A percentile compares a stretch with the other conserved stretches of the same genome.
Conservation (phyloP, 805 yeast species). For the Starmera caribaea region DNA sequence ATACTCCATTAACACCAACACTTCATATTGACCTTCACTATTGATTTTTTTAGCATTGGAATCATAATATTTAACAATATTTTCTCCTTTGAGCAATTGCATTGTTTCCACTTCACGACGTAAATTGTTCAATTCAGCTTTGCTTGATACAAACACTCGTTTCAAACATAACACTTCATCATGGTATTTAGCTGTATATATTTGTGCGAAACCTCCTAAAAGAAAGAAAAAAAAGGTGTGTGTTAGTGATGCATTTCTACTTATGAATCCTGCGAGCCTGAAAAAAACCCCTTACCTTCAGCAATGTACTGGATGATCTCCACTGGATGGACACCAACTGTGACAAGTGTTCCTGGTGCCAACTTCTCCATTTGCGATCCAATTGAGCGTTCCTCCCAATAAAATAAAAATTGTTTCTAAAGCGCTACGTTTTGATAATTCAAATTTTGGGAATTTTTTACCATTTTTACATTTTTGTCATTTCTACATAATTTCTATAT, state of each 20-base stretch:
- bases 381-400: neutral
- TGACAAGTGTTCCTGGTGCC: conserved; percentile 41
- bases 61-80: conserved; percentile 63
- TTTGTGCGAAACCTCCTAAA: conserved; percentile 70
- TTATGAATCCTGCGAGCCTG: too few species aligned
- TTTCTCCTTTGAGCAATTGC: conserved; percentile 48
- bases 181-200: conserved; percentile 51
- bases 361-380: conserved; percentile 14
- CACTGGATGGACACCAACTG: conserved; percentile 54
- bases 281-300: conserved; percentile 38
- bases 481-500: too few species aligned
- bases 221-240: too few species aligned
- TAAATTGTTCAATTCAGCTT: conserved; percentile 52
- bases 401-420: too few species aligned
- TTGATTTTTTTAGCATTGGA: conserved; percentile 61
- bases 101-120: conserved; percentile 74
- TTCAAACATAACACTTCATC: conserved; percentile 57
- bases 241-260: neutral
- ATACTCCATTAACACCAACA: conserved; percentile 83
- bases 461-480: too few species aligned
- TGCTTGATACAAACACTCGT: conserved; percentile 65
- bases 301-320: conserved; percentile 48
- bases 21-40: conserved; percentile 56
- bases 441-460: too few species aligned
- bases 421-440: too few species aligned